phyloP scores from a whole-genome alignment of 2,329 filamentous ascomycete genomes.

The Monilinia laxa region DNA sequence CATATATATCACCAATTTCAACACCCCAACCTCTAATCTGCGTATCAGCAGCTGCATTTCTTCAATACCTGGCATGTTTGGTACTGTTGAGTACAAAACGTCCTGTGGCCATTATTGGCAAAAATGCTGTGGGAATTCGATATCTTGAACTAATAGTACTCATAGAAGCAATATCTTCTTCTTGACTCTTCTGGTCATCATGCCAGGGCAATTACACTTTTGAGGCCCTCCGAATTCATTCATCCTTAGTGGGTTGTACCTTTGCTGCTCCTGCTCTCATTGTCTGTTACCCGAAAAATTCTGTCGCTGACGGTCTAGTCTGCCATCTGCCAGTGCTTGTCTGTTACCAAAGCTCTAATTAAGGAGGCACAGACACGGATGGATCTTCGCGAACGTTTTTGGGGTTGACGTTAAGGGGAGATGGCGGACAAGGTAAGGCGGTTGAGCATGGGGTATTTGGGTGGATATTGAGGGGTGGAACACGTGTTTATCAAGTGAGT shows the following conservation, averaged over 20 bases:
- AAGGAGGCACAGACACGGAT: neutral
- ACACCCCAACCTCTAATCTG: neutral
- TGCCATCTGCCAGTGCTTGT: neutral
- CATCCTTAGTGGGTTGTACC: neutral
- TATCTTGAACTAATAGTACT: neutral
- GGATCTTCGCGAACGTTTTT: neutral
- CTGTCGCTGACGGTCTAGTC: neutral
- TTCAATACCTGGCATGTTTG: conserved; percentile 7
- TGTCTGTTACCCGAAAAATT: neutral
- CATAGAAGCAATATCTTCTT: conserved; percentile 6
- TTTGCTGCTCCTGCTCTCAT: neutral
- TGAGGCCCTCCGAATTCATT: neutral
- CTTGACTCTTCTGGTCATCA: neutral
- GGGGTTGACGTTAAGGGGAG: neutral
- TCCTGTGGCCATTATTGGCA: neutral
- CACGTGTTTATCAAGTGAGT: neutral
- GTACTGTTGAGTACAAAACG: conserved; percentile 7
- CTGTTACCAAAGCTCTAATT: neutral
- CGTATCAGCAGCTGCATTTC: neutral
- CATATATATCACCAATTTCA: neutral
- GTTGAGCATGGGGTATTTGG: conserved; percentile 37
- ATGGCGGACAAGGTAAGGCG: neutral
- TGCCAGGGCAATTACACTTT: neutral
- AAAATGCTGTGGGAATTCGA: neutral
- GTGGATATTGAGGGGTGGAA: neutral